phyloP scores from a whole-genome alignment of 306 rosid species.

The Arachis stenosperma region DNA sequence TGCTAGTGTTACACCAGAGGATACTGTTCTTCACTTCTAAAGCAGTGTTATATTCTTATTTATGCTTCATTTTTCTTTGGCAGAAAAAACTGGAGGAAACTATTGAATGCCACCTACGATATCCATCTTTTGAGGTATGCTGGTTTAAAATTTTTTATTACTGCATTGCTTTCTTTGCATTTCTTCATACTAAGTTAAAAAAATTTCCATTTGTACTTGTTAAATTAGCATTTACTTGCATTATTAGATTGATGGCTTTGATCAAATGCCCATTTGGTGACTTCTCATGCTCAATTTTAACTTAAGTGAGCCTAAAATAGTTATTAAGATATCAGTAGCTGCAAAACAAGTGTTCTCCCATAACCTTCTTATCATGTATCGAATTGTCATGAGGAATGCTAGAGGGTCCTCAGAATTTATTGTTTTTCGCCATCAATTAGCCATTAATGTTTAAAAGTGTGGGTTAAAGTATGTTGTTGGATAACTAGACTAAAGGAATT shows the following conservation, averaged over 20 bases:
- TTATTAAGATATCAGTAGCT: neutral
- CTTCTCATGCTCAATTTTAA: constrained; percentile 1
- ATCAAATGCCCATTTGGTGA: neutral
- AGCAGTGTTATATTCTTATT: constrained; percentile 1
- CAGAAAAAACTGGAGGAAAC: constrained; percentile 85
- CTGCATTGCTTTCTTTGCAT: neutral
- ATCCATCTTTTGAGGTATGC: constrained; percentile 81
- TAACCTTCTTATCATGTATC: too few relatives aligned
- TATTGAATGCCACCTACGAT: constrained; percentile 58
- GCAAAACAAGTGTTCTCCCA: neutral
- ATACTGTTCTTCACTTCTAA: constrained; percentile 1
- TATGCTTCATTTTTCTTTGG: constrained; percentile 27
- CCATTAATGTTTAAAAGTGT: too few relatives aligned
- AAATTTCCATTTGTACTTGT: neutral
- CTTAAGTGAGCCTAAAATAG: neutral
- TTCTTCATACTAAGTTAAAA: neutral
- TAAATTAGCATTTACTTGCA: neutral
- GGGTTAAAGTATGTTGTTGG: too few relatives aligned
- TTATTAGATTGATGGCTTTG: too few relatives aligned
- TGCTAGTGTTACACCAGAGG: neutral
- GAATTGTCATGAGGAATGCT: too few relatives aligned
- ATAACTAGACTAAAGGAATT: too few relatives aligned
- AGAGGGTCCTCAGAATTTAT: too few relatives aligned
- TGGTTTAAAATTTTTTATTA: constrained; percentile 12
- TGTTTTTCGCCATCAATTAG: neutral